These are phyloP conservation scores for Microbotryum silenes-acaulis DNA, from an alignment of 1,284 basidiomycete species.

Conservation along the genomic window DNA sequence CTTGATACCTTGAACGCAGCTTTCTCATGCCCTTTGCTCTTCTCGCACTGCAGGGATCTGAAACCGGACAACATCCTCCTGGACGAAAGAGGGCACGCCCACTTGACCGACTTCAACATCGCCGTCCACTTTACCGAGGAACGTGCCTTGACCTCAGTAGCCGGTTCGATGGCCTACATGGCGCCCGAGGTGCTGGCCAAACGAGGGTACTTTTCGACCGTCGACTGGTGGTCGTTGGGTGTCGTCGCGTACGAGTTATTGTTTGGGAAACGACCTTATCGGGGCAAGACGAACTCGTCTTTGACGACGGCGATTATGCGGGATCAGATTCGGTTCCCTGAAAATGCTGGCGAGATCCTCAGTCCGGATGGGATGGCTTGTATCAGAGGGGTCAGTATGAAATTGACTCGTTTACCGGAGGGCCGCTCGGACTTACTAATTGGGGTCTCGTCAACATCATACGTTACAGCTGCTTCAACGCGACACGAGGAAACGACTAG, in stretches of 20 bases:
- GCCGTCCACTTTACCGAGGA: conserved; percentile 91
- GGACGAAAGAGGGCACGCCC: conserved; percentile 85
- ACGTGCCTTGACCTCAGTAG: conserved; percentile 78
- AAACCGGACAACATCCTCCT: conserved; percentile 96
- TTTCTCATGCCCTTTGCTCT: background rate
- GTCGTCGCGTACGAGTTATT: conserved; percentile 86
- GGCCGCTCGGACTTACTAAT: background rate
- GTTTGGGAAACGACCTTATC: conserved; percentile 83
- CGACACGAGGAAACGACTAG: conserved; percentile 70
- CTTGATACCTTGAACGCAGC: too few species aligned
- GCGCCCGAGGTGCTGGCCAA: conserved; percentile 40
- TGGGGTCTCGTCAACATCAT: background rate
- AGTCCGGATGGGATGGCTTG: conserved; percentile 72
- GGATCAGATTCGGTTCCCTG: conserved; percentile 39
- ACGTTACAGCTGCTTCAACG: conserved; percentile 66
- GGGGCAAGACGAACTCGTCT: conserved; percentile 81
- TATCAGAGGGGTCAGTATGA: conserved; percentile 55
- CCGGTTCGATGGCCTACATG: conserved; percentile 98
- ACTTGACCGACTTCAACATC: conserved; percentile 97
- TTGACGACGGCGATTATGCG: conserved; percentile 76
- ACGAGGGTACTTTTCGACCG: conserved; percentile 66
- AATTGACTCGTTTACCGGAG: too few species aligned
- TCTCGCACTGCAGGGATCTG: conserved; percentile 56
- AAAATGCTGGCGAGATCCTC: conserved; percentile 46
- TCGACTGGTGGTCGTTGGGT: conserved; percentile 96